Conservation (phyloP, 441 rosid genomes). For the Euphorbia corollata region DNA sequence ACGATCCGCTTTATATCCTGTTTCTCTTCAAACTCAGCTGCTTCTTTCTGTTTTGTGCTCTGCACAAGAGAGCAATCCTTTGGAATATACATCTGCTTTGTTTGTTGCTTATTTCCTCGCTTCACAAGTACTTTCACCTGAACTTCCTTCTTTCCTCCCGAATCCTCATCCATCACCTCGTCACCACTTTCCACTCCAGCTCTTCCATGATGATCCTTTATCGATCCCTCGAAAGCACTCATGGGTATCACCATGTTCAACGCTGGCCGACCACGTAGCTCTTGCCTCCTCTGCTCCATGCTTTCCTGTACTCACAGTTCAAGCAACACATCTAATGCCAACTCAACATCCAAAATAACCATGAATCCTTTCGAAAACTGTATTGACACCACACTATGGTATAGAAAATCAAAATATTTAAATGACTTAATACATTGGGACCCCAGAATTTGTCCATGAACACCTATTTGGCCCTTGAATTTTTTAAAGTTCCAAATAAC, state of each 20-base stretch:
- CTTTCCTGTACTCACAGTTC: constrained; percentile 62
- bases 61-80: constrained; percentile 76
- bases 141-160: constrained; percentile 68
- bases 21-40: constrained; percentile 95
- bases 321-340: background rate
- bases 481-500: too few relatives aligned
- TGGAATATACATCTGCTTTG: constrained; percentile 87
- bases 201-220: constrained; percentile 76
- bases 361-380: background rate
- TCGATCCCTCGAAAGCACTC: constrained; percentile 86
- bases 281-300: constrained; percentile 91
- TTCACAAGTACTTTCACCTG: constrained; percentile 97
- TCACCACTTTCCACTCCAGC: constrained; percentile 74
- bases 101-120: constrained; percentile 95
- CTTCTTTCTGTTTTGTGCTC: constrained; percentile 98
- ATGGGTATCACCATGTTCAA: constrained; percentile 88
- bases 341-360: background rate
- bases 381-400: background rate
- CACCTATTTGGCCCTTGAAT: too few relatives aligned
- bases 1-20: constrained; percentile 96
- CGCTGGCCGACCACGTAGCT: constrained; percentile 81
- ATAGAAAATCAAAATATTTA: background rate
- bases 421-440: too few relatives aligned
- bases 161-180: constrained; percentile 66
- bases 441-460: too few relatives aligned